A percentile compares a stretch with the other conserved stretches of the same genome.
Evolutionary conservation across 2,329 filamentous ascomycete species (phyloP).

Genomic region (Ophiostoma ulmi): DNA sequence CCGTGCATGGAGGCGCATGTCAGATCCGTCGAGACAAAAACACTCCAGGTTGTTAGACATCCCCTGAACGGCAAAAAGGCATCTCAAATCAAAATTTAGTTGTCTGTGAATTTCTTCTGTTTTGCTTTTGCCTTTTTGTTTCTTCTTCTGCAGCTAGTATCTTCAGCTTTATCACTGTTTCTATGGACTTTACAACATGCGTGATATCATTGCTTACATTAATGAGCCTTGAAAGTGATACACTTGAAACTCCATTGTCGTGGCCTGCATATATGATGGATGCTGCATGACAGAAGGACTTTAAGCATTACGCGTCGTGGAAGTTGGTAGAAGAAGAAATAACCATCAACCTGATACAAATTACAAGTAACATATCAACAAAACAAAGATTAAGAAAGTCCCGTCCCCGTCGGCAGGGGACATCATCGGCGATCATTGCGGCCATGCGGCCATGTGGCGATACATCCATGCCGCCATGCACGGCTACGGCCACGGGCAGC

Average conservation of each 20-base stretch:
- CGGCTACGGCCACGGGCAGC: background rate
- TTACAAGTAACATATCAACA: background rate
- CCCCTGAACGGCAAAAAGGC: background rate
- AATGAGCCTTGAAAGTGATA: background rate
- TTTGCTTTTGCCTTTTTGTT: background rate
- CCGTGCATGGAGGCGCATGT: slow-evolving; percentile 5
- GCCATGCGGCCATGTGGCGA: background rate
- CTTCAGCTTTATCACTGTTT: background rate
- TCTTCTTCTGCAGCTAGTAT: background rate
- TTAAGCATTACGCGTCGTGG: background rate
- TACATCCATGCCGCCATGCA: background rate
- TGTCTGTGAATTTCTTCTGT: background rate
- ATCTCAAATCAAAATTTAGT: background rate
- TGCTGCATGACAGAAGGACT: slow-evolving; percentile 3
- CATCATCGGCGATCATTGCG: background rate
- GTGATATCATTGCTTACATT: background rate
- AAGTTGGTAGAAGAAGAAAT: background rate
- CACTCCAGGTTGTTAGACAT: too few relatives aligned
- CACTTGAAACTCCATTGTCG: background rate
- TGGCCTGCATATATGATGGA: background rate
- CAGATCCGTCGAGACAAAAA: background rate
- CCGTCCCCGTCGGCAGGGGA: slow-evolving; percentile 8
- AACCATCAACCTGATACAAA: background rate
- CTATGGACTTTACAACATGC: background rate
- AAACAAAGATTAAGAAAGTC: background rate